phyloP scores from a whole-genome alignment of 75 land plant genomes.

The Selaginella moellendorffii region DNA sequence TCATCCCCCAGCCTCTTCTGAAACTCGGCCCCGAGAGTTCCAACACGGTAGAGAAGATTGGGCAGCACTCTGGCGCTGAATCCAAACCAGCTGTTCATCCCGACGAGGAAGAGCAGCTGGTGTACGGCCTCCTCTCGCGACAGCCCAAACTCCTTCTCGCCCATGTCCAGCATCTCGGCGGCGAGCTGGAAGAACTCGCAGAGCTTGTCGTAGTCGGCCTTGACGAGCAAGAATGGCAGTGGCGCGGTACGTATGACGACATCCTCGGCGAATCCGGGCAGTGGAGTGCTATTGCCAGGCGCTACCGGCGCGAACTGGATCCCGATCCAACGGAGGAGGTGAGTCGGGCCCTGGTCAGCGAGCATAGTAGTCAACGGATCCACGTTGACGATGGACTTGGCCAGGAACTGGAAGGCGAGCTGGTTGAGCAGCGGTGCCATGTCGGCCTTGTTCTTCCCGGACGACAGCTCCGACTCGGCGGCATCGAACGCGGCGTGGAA shows the following conservation, averaged over 20 bases:
- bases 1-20: constrained; percentile 14
- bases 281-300: constrained; percentile 13
- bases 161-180: constrained; percentile 13
- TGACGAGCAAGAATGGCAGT: constrained; percentile 18
- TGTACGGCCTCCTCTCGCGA: constrained; percentile 25
- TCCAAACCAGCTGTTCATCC: constrained; percentile 34
- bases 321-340: constrained; percentile 21
- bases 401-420: constrained; percentile 21
- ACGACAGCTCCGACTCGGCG: constrained; percentile 33
- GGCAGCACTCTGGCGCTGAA: constrained; percentile 23
- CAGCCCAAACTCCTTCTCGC: constrained; percentile 28
- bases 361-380: constrained; percentile 12
- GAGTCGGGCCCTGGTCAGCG: constrained; percentile 10
- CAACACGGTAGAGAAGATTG: constrained; percentile 16
- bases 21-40: constrained; percentile 9
- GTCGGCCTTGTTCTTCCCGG: constrained; percentile 22
- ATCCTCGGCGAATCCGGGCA: constrained; percentile 16
- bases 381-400: constrained; percentile 14
- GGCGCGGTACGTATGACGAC: constrained; percentile 28
- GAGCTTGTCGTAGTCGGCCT: constrained; percentile 33
- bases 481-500: constrained; percentile 23
- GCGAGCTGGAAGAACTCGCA: constrained; percentile 35
- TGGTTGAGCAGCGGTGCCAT: constrained; percentile 10
- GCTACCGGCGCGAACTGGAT: constrained; percentile 28
- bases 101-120: constrained; percentile 26